Conservation (phyloP, 2,329 filamentous ascomycete species). For the Eurotiales sp. region DNA sequence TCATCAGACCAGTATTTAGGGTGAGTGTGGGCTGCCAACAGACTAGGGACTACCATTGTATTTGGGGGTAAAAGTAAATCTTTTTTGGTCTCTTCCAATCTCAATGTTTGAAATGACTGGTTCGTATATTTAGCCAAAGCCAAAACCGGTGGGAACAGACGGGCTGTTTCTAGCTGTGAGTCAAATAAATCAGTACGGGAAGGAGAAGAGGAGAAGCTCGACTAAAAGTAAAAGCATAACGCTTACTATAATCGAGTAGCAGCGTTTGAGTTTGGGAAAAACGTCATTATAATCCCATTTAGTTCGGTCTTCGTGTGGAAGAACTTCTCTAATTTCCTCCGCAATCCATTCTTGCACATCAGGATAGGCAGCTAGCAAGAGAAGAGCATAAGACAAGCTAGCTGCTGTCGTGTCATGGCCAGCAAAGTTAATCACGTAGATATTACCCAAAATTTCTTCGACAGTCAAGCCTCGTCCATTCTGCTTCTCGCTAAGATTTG, state of each 20-base stretch:
- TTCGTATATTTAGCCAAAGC: background rate
- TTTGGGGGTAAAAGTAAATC: background rate
- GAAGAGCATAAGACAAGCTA: constrained; percentile 18
- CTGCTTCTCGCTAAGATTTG: constrained; percentile 23
- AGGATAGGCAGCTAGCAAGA: constrained; percentile 18
- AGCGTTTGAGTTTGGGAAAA: background rate
- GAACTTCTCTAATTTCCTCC: background rate
- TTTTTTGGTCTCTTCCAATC: background rate
- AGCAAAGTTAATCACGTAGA: constrained; percentile 42
- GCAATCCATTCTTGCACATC: constrained; percentile 2
- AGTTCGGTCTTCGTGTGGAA: background rate
- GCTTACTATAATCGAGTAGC: background rate
- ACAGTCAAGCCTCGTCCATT: constrained; percentile 17
- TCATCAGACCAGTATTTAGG: background rate
- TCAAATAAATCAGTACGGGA: background rate
- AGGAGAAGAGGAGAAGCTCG: background rate
- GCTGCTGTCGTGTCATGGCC: constrained; percentile 30
- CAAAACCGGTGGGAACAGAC: background rate
- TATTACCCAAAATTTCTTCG: constrained; percentile 36
- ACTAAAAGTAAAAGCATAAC: background rate
- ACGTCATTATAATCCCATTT: background rate
- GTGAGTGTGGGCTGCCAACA: background rate
- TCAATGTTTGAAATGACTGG: background rate
- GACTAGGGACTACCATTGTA: background rate
- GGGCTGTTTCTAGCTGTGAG: background rate